Base-by-base conservation (phyloP, 805 yeast genomes). In the Priceomyces fermenticarens region DNA sequence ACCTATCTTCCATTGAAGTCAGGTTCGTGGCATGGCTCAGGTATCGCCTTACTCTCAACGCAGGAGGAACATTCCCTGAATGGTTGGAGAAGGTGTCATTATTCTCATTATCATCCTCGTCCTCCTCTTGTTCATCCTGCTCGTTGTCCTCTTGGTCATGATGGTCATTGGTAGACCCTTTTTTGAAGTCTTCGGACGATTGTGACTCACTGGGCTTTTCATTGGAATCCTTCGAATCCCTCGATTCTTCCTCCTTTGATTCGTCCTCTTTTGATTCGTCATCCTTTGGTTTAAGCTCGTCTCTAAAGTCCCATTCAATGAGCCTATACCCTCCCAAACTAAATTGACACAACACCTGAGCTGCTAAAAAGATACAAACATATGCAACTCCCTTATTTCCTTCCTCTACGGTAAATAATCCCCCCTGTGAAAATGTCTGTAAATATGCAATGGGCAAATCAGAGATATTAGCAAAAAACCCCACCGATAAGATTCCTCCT, bases 361-460 rank as follows among this genome's bases (percentile, higher is more conserved):
- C 72, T 3, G 88, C 83, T 34, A 83, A 68, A 51, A 84, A 85
- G 27, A 89, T 82, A 53, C 89, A 83, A 14, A 86, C 83, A 60
- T 85, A 87, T 0, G 97, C 93, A 17, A 85, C 83, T 17, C 97
- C 97, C 50, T 76, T 75, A 40, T 78, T 72, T 29, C 87, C 88
- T 45, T 85, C 80, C 3, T 61, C 75, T 11, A 67, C 52, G 0
- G 82, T 67, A 51, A 89, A 82, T 5, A 74, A 65, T 1, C 78
- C 67, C 1, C 88, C 81, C 11, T 77, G 72, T 17, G 85, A 82
- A 54, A 88, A 63, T 2, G 91, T 83, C 53, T 83, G 88, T 29
- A 82, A 58, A 50, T 88, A 88, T 0, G 96, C 95, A 49, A 88
- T 85, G 0, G 96, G 96, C 41, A 88, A 69, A 62, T 88, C 96